Evolutionary conservation across 345 rosid genomes (phyloP).

Genomic region (Pistacia vera): DNA sequence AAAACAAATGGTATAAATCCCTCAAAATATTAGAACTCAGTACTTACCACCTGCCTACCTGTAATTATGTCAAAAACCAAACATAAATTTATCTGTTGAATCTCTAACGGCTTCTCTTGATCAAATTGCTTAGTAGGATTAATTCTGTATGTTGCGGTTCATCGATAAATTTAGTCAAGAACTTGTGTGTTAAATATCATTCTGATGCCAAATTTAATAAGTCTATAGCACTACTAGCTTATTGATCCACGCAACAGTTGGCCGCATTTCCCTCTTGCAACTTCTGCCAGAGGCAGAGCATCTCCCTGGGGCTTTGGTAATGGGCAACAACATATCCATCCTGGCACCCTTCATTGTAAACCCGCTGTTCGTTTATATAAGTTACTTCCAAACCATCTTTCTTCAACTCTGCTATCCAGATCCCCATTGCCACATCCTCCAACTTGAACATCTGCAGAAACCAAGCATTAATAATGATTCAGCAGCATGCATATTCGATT

Average conservation of each 20-base stretch:
- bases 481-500: background rate
- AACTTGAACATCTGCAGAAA: conserved; percentile 41
- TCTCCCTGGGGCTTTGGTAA: conserved; percentile 42
- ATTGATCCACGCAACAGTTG: conserved; percentile 6
- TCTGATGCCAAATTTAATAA: background rate
- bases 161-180: background rate
- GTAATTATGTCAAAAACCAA: background rate
- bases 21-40: background rate
- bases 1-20: background rate
- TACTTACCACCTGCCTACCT: background rate
- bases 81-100: background rate
- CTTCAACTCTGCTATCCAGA: conserved; percentile 40
- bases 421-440: conserved; percentile 53
- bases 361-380: conserved; percentile 31
- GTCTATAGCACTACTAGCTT: background rate
- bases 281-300: conserved; percentile 49
- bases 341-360: conserved; percentile 38
- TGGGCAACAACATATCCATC: conserved; percentile 44
- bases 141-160: background rate
- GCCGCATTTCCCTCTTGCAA: conserved; percentile 18
- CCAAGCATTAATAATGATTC: background rate
- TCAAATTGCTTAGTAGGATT: background rate
- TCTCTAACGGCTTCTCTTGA: background rate
- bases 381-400: conserved; percentile 33
- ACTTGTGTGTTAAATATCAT: no score